Conservation (phyloP, 129 eudicot species). For the Kitagawia praeruptora region DNA sequence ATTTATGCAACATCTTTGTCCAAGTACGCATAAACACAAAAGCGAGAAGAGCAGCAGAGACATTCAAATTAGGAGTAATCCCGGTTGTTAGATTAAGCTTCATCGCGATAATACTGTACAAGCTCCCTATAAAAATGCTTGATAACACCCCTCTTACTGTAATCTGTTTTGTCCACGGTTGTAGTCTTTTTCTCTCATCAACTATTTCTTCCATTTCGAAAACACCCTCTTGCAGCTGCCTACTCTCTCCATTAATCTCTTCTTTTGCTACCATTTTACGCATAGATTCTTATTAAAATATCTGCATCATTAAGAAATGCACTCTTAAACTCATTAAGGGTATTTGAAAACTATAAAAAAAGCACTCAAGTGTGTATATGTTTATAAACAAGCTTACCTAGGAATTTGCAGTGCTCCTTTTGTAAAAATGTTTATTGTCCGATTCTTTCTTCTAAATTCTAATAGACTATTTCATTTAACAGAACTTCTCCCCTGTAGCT, state of each 20-base stretch:
- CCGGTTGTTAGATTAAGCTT: slow-evolving; percentile 75
- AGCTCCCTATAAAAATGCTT: slow-evolving; percentile 48
- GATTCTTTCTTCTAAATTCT: slow-evolving; percentile 5
- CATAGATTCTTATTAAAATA: slow-evolving; percentile 12
- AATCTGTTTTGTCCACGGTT: slow-evolving; percentile 66
- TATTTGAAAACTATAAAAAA: background rate
- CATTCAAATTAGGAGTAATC: slow-evolving; percentile 65
- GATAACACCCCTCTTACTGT: slow-evolving; percentile 54
- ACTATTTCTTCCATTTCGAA: background rate
- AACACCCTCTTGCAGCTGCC: background rate
- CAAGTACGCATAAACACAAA: slow-evolving; percentile 56
- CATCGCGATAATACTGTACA: slow-evolving; percentile 71
- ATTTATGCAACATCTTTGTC: slow-evolving; percentile 53
- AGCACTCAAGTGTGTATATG: background rate
- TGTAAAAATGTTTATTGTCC: background rate
- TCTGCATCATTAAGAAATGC: slow-evolving; percentile 4
- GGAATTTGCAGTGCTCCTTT: background rate
- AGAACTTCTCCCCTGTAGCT: background rate
- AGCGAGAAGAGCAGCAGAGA: slow-evolving; percentile 80
- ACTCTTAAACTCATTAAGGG: background rate
- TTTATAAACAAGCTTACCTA: slow-evolving; percentile 5
- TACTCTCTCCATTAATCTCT: slow-evolving; percentile 25
- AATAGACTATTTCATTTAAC: slow-evolving; percentile 3
- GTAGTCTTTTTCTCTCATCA: slow-evolving; percentile 33
- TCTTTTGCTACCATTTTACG: slow-evolving; percentile 28